phyloP scores from a whole-genome alignment of 257 asterid genomes.

The Penstemon davidsonii region DNA sequence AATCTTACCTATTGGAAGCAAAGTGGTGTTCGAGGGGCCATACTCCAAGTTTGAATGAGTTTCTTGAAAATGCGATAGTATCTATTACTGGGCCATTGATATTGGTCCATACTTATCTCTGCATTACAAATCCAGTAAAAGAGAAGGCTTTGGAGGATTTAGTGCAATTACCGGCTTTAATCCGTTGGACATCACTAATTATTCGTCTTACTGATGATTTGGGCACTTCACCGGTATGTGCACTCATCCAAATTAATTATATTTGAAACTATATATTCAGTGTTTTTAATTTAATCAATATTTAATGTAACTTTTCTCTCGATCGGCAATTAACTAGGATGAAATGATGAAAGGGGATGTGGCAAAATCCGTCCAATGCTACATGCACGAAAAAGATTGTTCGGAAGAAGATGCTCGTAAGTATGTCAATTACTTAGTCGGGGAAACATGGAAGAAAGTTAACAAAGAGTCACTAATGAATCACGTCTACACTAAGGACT shows the following conservation, averaged over 20 bases:
- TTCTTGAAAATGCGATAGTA: slow-evolving; percentile 35
- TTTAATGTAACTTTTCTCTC: background rate
- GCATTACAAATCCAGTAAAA: slow-evolving; percentile 38
- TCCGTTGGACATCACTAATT: slow-evolving; percentile 42
- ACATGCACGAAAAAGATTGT: slow-evolving; percentile 45
- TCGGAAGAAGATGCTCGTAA: slow-evolving; percentile 45
- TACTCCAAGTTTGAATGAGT: slow-evolving; percentile 46
- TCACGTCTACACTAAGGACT: slow-evolving; percentile 22
- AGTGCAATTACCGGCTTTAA: slow-evolving; percentile 32
- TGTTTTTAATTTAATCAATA: no score
- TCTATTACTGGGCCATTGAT: slow-evolving; percentile 41
- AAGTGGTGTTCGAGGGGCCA: slow-evolving; percentile 45
- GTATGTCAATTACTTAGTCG: slow-evolving; percentile 31
- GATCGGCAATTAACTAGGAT: slow-evolving; percentile 27
- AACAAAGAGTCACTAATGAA: slow-evolving; percentile 40
- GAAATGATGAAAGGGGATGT: slow-evolving; percentile 54
- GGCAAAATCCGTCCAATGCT: slow-evolving; percentile 48
- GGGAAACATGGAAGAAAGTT: slow-evolving; percentile 34
- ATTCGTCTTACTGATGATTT: slow-evolving; percentile 52
- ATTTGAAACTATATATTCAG: no score
- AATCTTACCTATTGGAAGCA: slow-evolving; percentile 46
- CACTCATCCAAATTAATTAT: background rate
- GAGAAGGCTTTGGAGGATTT: slow-evolving; percentile 29
- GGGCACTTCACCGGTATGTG: slow-evolving; percentile 49
- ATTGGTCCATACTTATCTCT: slow-evolving; percentile 35